Conservation (phyloP, 139 green algal genomes). For the Tetradesmus lagerheimii region DNA sequence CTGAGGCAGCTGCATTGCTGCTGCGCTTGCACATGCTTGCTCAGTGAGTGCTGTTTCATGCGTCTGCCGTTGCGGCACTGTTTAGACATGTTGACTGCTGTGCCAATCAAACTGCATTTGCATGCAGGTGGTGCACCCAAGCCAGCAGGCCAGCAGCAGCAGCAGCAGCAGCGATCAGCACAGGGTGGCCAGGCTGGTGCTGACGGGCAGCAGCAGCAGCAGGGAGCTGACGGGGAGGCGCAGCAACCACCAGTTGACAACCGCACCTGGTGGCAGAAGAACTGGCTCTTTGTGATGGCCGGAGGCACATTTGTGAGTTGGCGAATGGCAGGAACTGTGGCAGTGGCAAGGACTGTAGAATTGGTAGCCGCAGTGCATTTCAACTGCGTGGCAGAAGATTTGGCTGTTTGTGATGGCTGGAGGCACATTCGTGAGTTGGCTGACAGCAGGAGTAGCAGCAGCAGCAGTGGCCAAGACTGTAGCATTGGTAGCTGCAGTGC, state of each 20-base stretch:
- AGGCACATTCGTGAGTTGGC: neutral
- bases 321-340: too few relatives aligned
- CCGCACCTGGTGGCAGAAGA: slow-evolving; percentile 42
- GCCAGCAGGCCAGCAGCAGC: neutral
- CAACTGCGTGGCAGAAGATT: slow-evolving; percentile 12
- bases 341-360: too few relatives aligned
- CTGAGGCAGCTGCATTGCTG: too few relatives aligned
- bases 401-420: slow-evolving; percentile 7
- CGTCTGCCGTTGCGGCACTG: too few relatives aligned
- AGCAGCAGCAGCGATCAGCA: neutral
- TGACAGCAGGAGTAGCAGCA: too few relatives aligned
- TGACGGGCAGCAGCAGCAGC: neutral
- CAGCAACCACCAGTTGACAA: neutral
- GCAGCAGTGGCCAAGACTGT: too few relatives aligned
- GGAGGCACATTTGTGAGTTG: slow-evolving; percentile 24
- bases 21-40: neutral
- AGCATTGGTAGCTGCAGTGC: too few relatives aligned
- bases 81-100: too few relatives aligned
- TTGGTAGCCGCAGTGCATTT: too few relatives aligned
- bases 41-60: neutral
- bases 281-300: slow-evolving; percentile 46
- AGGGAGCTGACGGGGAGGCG: neutral
- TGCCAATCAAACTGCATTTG: neutral
- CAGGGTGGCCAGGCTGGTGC: neutral
- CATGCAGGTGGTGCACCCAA: neutral